Base-by-base conservation (phyloP, 176 grass and related monocot genomes). In the Lolium perenne region DNA sequence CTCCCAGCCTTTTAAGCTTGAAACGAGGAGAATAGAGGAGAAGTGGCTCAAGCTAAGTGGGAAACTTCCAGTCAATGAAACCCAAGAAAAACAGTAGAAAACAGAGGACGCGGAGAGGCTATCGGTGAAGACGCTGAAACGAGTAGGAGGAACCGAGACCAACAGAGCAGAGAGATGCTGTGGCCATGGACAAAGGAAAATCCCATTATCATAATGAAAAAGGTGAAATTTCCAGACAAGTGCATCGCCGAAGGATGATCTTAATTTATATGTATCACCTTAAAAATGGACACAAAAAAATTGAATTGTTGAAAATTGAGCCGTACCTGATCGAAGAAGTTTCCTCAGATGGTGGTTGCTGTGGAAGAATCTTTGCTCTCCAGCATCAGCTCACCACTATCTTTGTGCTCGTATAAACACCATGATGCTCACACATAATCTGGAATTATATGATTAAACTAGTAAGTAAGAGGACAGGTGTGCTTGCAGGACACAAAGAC, bases 121-220 rank as follows among this genome's bases (percentile, higher is more conserved):
- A n/a, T 61, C 77, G 67, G 11, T 14, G 13, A 8, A 5, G 0
- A 82, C 70, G 78, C 85, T 82, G 78, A 87, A 75, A 66, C 58
- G 57, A 87, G 20, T 73, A 13, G 13, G 10, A 50, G 48, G 48
- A 50, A 50, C 48, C 8, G 41, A 47, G 5, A 35, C 32, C 32
- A 35, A 3, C 32, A 3, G 32, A 35, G 32, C 32, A 13, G 13
- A 50, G 29, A 58, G 51, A 17, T 48, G 1, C 6, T 29, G 7
- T 53, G 41, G 18, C 17, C 16, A 61, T 61, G 58, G 40, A 11
- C 18, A 20, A 43, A 10, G 35, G 38, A 41, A 18, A 58, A 2
- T 12, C 25, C 14, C 0, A 13, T n/a, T 14, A 1, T n/a, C 20
- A 6, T 2, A 43, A 7, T 43, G 4, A n/a, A 6, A 4, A 8